A percentile compares a stretch with the other conserved stretches of the same genome.
These are phyloP conservation scores for Lactuca sativa DNA, from an alignment of 129 eudicot species.

Conservation along the genomic window DNA sequence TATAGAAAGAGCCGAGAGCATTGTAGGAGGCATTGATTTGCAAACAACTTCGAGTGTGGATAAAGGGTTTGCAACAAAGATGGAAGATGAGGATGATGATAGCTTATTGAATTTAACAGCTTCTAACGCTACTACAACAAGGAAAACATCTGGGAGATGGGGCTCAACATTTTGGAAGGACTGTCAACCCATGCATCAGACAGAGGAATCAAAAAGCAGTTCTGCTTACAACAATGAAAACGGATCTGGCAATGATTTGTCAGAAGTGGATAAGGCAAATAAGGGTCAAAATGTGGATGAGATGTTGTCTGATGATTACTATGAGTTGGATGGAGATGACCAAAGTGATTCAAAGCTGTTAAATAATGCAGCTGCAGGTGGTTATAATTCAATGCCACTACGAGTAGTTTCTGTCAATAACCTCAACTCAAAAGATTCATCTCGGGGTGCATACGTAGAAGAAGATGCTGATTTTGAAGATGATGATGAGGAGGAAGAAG, in stretches of 20 bases:
- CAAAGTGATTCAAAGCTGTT: slow-evolving; percentile 57
- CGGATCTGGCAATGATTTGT: slow-evolving; percentile 49
- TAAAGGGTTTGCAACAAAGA: slow-evolving; percentile 46
- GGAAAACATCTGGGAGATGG: slow-evolving; percentile 57
- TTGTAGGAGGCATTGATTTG: slow-evolving; percentile 35
- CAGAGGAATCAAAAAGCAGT: slow-evolving; percentile 72
- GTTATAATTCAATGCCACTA: slow-evolving; percentile 45
- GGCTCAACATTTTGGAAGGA: slow-evolving; percentile 89
- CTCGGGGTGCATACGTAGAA: slow-evolving; percentile 40
- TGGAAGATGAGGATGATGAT: slow-evolving; percentile 39
- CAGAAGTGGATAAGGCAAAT: slow-evolving; percentile 48
- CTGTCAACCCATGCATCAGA: slow-evolving; percentile 52
- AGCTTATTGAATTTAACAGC: slow-evolving; percentile 39
- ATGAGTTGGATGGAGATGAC: slow-evolving; percentile 88
- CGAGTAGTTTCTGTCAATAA: slow-evolving; percentile 34
- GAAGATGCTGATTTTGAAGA: slow-evolving; percentile 62
- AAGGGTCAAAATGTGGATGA: slow-evolving; percentile 59
- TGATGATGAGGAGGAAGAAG: slow-evolving; percentile 60
- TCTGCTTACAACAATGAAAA: slow-evolving; percentile 64
- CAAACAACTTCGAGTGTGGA: slow-evolving; percentile 50
- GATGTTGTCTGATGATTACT: slow-evolving; percentile 95
- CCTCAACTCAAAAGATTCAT: slow-evolving; percentile 48
- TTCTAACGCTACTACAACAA: slow-evolving; percentile 36
- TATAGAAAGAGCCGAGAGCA: slow-evolving; percentile 35
- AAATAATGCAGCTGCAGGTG: slow-evolving; percentile 44